Evolutionary conservation across 164 flowering plant species (phyloP).

Genomic region (Vitis rupestris): DNA sequence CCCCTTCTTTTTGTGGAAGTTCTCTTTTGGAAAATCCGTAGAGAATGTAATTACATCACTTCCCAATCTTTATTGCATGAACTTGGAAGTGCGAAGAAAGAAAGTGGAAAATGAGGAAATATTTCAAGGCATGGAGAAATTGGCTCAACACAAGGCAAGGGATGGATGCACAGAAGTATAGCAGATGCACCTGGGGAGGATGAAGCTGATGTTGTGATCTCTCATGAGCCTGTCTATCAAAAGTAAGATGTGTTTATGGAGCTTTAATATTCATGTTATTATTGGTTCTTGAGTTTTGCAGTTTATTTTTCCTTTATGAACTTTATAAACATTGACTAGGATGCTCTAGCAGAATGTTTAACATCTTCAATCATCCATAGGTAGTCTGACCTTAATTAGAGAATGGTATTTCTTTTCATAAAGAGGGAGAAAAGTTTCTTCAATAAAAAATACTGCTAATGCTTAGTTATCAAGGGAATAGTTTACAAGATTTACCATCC

Average conservation of each 20-base stretch:
- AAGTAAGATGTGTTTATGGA: conserved; percentile 38
- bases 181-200: conserved; percentile 95
- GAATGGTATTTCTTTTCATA: too few relatives aligned
- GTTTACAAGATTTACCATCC: background rate
- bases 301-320: too few relatives aligned
- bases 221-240: conserved; percentile 28
- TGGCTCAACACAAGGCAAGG: conserved; percentile 35
- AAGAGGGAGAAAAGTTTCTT: too few relatives aligned
- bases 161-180: conserved; percentile 51
- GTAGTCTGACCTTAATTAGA: too few relatives aligned
- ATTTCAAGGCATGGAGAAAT: conserved; percentile 34
- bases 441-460: too few relatives aligned
- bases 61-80: conserved; percentile 66
- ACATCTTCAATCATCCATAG: too few relatives aligned
- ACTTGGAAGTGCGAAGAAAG: conserved; percentile 48
- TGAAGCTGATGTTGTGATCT: conserved; percentile 66
- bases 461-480: too few relatives aligned
- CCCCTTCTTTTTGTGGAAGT: conserved; percentile 92
- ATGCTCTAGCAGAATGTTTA: too few relatives aligned
- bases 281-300: too few relatives aligned
- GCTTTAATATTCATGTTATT: conserved; percentile 1
- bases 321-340: too few relatives aligned
- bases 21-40: conserved; percentile 87
- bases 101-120: conserved; percentile 32
- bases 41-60: conserved; percentile 76